These are phyloP conservation scores for Saturnispora bothae DNA, from an alignment of 805 yeast species.

Conservation along the genomic window DNA sequence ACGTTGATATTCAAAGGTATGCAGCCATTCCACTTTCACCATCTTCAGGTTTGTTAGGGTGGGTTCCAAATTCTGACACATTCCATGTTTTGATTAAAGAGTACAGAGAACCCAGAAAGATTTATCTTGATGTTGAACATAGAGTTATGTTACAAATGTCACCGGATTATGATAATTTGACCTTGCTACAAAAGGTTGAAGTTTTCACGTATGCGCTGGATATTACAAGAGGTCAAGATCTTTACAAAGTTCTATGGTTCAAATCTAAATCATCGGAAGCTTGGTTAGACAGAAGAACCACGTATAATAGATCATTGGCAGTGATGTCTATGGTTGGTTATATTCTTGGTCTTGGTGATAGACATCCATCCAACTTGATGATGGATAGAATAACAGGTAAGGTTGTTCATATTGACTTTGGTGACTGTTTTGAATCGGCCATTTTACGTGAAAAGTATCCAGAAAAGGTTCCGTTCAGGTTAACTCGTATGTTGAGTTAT, in stretches of 20 bases:
- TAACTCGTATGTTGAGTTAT: slow-evolving; percentile 92
- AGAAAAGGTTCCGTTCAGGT: slow-evolving; percentile 93
- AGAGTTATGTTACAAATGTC: slow-evolving; percentile 97
- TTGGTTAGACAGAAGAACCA: slow-evolving; percentile 95
- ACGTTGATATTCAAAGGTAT: slow-evolving; percentile 81
- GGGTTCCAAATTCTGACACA: slow-evolving; percentile 97
- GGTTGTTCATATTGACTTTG: slow-evolving; percentile 95
- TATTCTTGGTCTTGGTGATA: slow-evolving; percentile 90
- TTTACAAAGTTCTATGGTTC: slow-evolving; percentile 91
- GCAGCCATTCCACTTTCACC: slow-evolving; percentile 96
- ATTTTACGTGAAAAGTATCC: slow-evolving; percentile 94
- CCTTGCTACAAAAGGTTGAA: slow-evolving; percentile 86
- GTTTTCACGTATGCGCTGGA: slow-evolving; percentile 94
- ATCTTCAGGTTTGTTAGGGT: slow-evolving; percentile 88
- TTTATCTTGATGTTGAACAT: slow-evolving; percentile 84
- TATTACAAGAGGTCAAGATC: slow-evolving; percentile 91
- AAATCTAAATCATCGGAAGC: slow-evolving; percentile 94
- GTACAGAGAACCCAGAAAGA: slow-evolving; percentile 84
- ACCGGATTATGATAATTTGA: slow-evolving; percentile 85
- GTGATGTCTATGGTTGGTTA: slow-evolving; percentile 99
- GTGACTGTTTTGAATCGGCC: slow-evolving; percentile 98
- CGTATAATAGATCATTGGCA: slow-evolving; percentile 90
- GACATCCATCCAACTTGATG: slow-evolving; percentile 97
- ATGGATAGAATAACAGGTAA: slow-evolving; percentile 90
- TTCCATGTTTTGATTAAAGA: slow-evolving; percentile 89